phyloP scores from a whole-genome alignment of 768 basidiomycete genomes.

The Russula sp. region DNA sequence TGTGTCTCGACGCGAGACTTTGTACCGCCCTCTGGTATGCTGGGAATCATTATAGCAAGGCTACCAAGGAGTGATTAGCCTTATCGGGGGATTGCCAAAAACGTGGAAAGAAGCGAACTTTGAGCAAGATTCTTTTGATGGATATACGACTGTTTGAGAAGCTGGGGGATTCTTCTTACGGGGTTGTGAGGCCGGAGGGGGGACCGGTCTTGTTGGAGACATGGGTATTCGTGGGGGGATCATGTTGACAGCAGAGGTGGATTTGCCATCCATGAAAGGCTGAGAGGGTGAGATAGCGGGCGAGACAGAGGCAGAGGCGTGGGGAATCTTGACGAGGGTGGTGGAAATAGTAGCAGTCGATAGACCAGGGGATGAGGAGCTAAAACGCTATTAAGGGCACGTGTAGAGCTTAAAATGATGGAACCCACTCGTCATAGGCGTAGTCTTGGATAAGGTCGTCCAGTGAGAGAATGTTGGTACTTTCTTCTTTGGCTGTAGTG shows the following conservation, averaged over 20 bases:
- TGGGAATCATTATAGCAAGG: constrained; percentile 76
- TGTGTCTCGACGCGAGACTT: constrained; percentile 96
- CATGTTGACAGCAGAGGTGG: constrained; percentile 1
- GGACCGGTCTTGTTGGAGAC: constrained; percentile 54
- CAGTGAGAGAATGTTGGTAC: constrained; percentile 54
- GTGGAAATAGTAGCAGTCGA: not conserved
- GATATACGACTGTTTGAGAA: constrained; percentile 59
- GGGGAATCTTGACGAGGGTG: not conserved
- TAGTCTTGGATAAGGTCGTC: constrained; percentile 71
- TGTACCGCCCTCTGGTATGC: constrained; percentile 74
- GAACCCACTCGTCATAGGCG: constrained; percentile 68
- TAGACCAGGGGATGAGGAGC: constrained; percentile 5
- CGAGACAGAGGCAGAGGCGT: not conserved
- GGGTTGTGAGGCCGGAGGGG: constrained; percentile 55
- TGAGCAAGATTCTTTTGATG: constrained; percentile 68
- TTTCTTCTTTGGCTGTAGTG: constrained; percentile 42
- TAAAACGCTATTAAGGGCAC: constrained; percentile 21
- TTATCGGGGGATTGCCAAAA: not conserved
- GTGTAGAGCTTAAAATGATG: constrained; percentile 18
- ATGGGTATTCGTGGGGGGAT: constrained; percentile 32
- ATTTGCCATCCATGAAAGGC: not conserved
- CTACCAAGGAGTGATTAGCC: constrained; percentile 33
- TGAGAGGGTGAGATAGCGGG: not conserved
- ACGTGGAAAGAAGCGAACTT: constrained; percentile 44
- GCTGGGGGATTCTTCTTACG: constrained; percentile 50